Percentiles rank a stretch among this genome's conserved stretches.
These are phyloP conservation scores for Claviceps digitariae DNA, from an alignment of 2,329 filamentous ascomycete genomes.

Conservation along the genomic window DNA sequence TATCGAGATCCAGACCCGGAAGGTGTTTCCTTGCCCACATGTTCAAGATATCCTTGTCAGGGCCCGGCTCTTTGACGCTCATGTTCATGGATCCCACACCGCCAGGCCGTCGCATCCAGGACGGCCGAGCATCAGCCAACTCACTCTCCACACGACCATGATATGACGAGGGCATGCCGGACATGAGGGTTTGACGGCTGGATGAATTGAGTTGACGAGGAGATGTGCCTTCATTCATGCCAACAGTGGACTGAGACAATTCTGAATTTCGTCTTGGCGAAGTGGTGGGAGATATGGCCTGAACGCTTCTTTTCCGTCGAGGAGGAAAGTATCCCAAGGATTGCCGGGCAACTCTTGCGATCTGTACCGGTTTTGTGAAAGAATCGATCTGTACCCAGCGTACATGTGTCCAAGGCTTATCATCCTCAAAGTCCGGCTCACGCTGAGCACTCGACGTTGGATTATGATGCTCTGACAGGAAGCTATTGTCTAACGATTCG, in stretches of 20 bases:
- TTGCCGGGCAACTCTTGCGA: conserved; percentile 68
- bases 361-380: conserved; percentile 57
- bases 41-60: conserved; percentile 73
- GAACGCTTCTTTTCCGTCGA: conserved; percentile 68
- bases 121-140: conserved; percentile 27
- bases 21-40: conserved; percentile 73
- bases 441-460: conserved; percentile 19
- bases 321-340: conserved; percentile 86
- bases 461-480: conserved; percentile 21
- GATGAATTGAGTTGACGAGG: conserved; percentile 31
- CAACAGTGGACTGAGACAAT: conserved; percentile 31
- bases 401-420: conserved; percentile 70
- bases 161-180: conserved; percentile 21
- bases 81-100: conserved; percentile 73
- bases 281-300: conserved; percentile 49
- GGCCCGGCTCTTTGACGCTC: conserved; percentile 60
- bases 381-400: conserved; percentile 77
- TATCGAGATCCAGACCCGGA: conserved; percentile 61
- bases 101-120: conserved; percentile 69
- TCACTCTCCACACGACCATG: conserved; percentile 25
- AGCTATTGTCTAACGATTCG: conserved; percentile 24
- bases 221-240: conserved; percentile 19
- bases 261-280: conserved; percentile 57
- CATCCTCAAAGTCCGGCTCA: conserved; percentile 30
- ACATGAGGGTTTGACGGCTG: conserved; percentile 20